Evolutionary conservation across 768 basidiomycete species (phyloP).

Genomic region (Saitozyma podzolica): DNA sequence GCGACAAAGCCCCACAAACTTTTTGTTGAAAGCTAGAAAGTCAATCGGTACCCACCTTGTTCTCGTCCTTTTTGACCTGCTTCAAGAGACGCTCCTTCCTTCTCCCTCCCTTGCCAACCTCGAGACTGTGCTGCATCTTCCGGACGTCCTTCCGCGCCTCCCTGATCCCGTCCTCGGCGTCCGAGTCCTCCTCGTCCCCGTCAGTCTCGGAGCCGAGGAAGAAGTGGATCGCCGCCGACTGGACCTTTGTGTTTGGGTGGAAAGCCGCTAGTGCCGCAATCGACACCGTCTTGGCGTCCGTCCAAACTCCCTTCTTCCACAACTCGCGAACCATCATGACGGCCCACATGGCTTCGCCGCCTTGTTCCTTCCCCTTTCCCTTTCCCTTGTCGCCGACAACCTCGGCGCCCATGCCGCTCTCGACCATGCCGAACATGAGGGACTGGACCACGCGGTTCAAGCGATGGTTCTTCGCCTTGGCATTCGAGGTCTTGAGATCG

Average conservation of each 20-base stretch:
- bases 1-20: background rate
- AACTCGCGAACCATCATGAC: slow-evolving; percentile 88
- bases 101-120: slow-evolving; percentile 60
- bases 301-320: slow-evolving; percentile 92
- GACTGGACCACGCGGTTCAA: slow-evolving; percentile 94
- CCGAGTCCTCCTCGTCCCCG: slow-evolving; percentile 68
- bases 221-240: slow-evolving; percentile 90
- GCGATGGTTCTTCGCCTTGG: slow-evolving; percentile 86
- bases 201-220: slow-evolving; percentile 79
- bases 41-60: slow-evolving; percentile 60
- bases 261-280: slow-evolving; percentile 89
- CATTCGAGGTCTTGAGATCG: slow-evolving; percentile 88
- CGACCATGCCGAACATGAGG: slow-evolving; percentile 94
- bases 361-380: slow-evolving; percentile 51
- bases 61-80: slow-evolving; percentile 62
- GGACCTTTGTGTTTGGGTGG: slow-evolving; percentile 90
- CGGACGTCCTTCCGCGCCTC: slow-evolving; percentile 66
- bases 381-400: slow-evolving; percentile 77
- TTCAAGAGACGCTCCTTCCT: slow-evolving; percentile 66
- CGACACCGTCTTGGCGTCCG: slow-evolving; percentile 86
- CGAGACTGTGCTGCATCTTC: slow-evolving; percentile 65
- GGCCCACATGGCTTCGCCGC: slow-evolving; percentile 96
- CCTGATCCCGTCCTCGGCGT: slow-evolving; percentile 59
- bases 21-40: background rate
- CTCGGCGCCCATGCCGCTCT: slow-evolving; percentile 81